A percentile compares a stretch with the other conserved stretches of the same genome.
Evolutionary conservation across 176 grass and related monocot species (phyloP).

Genomic region (Metroxylon sagu): DNA sequence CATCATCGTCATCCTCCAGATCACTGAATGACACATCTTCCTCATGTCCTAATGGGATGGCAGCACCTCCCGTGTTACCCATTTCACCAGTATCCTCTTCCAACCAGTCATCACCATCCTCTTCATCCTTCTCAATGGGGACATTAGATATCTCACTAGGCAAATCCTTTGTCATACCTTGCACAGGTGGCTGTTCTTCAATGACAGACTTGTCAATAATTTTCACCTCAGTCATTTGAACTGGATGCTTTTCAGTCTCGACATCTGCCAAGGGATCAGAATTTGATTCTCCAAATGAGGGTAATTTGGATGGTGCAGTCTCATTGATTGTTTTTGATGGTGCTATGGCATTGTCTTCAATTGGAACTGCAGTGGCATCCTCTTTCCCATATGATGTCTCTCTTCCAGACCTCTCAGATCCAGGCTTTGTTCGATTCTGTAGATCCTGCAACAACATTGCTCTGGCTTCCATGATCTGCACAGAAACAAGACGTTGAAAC

Average conservation of each 20-base stretch:
- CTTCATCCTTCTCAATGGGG: slow-evolving; percentile 10
- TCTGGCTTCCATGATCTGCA: slow-evolving; percentile 55
- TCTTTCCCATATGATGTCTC: slow-evolving; percentile 15
- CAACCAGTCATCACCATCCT: slow-evolving; percentile 48
- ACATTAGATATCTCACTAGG: neutral
- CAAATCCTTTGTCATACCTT: slow-evolving; percentile 5
- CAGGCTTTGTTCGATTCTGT: slow-evolving; percentile 25
- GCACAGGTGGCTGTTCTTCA: slow-evolving; percentile 39
- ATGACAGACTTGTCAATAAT: slow-evolving; percentile 60
- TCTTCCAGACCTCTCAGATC: slow-evolving; percentile 20
- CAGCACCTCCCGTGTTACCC: neutral
- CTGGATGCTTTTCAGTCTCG: slow-evolving; percentile 37
- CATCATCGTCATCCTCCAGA: slow-evolving; percentile 36
- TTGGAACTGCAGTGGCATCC: slow-evolving; percentile 9
- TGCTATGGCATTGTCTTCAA: slow-evolving; percentile 30
- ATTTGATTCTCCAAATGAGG: slow-evolving; percentile 21
- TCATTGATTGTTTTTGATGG: slow-evolving; percentile 22
- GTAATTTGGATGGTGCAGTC: neutral
- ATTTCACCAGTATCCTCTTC: slow-evolving; percentile 26
- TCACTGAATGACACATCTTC: slow-evolving; percentile 76
- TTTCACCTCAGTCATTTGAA: slow-evolving; percentile 29
- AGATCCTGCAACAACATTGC: slow-evolving; percentile 37
- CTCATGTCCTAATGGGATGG: slow-evolving; percentile 33
- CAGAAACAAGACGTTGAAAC: neutral
- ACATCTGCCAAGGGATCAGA: slow-evolving; percentile 21